Evolutionary conservation across 2,329 filamentous ascomycete species (phyloP).

Genomic region (Claviceps sp.): DNA sequence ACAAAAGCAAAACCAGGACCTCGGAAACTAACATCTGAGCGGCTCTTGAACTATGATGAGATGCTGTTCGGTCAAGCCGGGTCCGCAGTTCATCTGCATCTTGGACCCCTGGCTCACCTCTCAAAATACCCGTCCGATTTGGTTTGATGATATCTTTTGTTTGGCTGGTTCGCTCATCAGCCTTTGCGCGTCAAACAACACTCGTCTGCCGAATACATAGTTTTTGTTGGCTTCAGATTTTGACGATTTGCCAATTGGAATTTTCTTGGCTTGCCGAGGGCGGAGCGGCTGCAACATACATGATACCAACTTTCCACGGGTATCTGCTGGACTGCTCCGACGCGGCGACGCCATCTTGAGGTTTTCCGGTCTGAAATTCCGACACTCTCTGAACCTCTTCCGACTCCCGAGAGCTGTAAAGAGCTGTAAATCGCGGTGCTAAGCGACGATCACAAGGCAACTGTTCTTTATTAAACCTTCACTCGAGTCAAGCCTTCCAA

Average conservation of each 20-base stretch:
- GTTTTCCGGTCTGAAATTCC: neutral
- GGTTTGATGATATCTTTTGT: slow-evolving; percentile 1
- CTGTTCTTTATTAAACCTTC: neutral
- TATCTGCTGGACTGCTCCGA: slow-evolving; percentile 2
- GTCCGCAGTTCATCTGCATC: slow-evolving; percentile 1
- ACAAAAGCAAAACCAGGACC: slow-evolving; percentile 5
- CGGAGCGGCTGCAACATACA: neutral
- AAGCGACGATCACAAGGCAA: neutral
- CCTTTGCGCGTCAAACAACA: neutral
- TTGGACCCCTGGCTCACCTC: slow-evolving; percentile 4
- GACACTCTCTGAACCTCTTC: too few species aligned
- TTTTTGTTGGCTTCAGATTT: neutral
- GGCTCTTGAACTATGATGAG: slow-evolving; percentile 4
- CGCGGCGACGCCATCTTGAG: neutral
- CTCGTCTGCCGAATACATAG: neutral
- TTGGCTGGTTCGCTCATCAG: slow-evolving; percentile 3
- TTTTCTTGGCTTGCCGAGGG: neutral
- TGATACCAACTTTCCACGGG: neutral
- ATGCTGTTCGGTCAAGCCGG: neutral
- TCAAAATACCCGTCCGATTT: slow-evolving; percentile 6
- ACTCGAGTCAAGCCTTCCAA: neutral
- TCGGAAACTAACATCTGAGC: slow-evolving; percentile 7
- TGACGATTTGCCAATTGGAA: neutral
- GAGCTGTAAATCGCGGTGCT: neutral
- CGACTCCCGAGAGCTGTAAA: neutral